Evolutionary conservation across 768 basidiomycete genomes (phyloP), one percentile per base, ranked within the genome.

Genomic region (Dictyophora rubrovolvata): DNA sequence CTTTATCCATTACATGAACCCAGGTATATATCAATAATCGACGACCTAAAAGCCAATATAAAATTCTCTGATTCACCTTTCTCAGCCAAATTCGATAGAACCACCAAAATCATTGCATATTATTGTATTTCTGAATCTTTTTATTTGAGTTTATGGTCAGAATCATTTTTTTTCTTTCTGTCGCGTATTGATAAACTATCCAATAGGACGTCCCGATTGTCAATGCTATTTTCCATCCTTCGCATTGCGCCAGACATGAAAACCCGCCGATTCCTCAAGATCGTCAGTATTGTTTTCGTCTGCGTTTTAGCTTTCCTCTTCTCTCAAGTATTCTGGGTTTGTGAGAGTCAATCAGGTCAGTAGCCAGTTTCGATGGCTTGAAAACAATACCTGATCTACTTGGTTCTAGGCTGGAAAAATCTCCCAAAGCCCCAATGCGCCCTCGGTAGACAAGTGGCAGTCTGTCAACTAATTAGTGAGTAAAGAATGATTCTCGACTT

Each of bases 381-480:
- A 28, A 28, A 28, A 28, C 28, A 28, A 28, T 28, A 28, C 28
- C 28, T 28, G 28, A 28, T 28, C 28, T 3, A 28, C 7, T 28
- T 28, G 28, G n/a, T 36, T 53, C 46, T 23, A 52, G 36, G 52
- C 17, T 81, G 80, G 79, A 77, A 77, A 55, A 17, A 70, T 11
- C 18, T 48, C 14, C 1, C 37, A 0, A 68, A 66, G 49, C 71
- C 78, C 0, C 74, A 74, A 58, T 82, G 81, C 59, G 67, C 68
- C 18, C 70, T 81, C 17, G 72, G 72, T 22, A 68, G 70, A 33
- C 72, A 78, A 63, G 74, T 84, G 16, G 82, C 76, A 0, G 66
- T 82, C 8, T 72, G 73, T n/a, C 80, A 83, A 65, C 68, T 83
- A 54, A 71, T 73, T 59, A 76, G 82, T 82, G 60, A 61, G 80